phyloP scores from a whole-genome alignment of 495 filamentous ascomycete species.

The Penicillium bovifimosum region DNA sequence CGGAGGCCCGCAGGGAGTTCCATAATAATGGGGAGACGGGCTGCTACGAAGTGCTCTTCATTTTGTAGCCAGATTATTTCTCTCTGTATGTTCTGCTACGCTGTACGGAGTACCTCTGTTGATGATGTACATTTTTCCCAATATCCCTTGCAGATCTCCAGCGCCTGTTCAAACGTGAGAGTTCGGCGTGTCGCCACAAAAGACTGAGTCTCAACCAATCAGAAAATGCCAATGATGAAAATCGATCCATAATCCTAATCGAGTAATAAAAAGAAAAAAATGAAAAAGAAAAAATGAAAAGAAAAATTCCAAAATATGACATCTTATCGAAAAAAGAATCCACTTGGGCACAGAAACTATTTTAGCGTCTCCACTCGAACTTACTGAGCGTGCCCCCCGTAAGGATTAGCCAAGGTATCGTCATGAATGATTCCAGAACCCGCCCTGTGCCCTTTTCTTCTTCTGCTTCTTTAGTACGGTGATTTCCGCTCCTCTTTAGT shows the following conservation, averaged over 20 bases:
- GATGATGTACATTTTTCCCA: background rate
- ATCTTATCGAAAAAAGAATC: constrained; percentile 5
- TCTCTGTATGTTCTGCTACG: too few species aligned
- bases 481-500: background rate
- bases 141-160: constrained; percentile 3
- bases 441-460: constrained; percentile 3
- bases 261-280: background rate
- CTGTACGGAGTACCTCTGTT: too few species aligned
- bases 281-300: background rate
- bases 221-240: background rate
- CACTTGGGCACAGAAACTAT: constrained; percentile 9
- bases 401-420: constrained; percentile 5
- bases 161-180: constrained; percentile 7
- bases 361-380: background rate
- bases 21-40: background rate
- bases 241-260: background rate
- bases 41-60: too few species aligned
- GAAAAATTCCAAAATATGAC: background rate
- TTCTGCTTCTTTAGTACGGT: background rate
- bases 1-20: background rate
- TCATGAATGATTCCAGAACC: constrained; percentile 3
- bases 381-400: background rate
- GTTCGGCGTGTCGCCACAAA: constrained; percentile 3
- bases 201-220: background rate
- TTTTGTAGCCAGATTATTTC: too few species aligned